Base-by-base conservation (phyloP, 768 basidiomycete species). In the Asterophora lycoperdoides region DNA sequence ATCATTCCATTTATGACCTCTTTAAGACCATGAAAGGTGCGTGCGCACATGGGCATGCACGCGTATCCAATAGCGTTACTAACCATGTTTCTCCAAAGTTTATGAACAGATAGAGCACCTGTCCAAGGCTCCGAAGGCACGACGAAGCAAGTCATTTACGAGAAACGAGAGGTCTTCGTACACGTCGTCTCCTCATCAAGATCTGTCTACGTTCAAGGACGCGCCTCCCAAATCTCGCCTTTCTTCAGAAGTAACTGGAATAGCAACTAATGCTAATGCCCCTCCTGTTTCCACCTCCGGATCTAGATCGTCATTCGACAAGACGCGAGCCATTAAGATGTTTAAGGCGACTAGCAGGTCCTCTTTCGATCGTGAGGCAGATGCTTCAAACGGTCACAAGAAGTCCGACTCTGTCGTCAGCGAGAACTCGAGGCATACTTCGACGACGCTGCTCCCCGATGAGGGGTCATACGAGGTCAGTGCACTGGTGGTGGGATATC, bases 21-120 rank as follows among this genome's bases (percentile, higher is more conserved):
- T 93, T 94, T 69, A 89, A 83, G 67, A 75, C 78, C 18, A 89
- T 94, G 88, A 80, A 87, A 72, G 87, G 93, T 90, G 55, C 55
- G 76, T 66, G 47, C 34, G n/a, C 28, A 46, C 35, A 33, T 32
- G 37, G 20, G 13, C 18, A 20, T 20, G 35, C 28, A 33, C 14
- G 35, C 33, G 20, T 45, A 36, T 20, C 23, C 33, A 33, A 26
- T 48, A 20, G 35, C 17, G 4, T 26, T 29, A 34, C 39, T 52
- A 44, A 40, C 40, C 42, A 40, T 30, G n/a, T 37, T 36, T 54
- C 4, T 9, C 1, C 20, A 17, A 60, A 90, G 89, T 89, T 37
- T 89, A 88, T 66, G 79, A 81, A 53, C 85, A 89, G 64, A 88
- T 92, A 57, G 86, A 89, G 64, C 65, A 71, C 20, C 69, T 87